Evolutionary conservation across 495 filamentous ascomycete species (phyloP).

Genomic region (Penicillium alfredii): DNA sequence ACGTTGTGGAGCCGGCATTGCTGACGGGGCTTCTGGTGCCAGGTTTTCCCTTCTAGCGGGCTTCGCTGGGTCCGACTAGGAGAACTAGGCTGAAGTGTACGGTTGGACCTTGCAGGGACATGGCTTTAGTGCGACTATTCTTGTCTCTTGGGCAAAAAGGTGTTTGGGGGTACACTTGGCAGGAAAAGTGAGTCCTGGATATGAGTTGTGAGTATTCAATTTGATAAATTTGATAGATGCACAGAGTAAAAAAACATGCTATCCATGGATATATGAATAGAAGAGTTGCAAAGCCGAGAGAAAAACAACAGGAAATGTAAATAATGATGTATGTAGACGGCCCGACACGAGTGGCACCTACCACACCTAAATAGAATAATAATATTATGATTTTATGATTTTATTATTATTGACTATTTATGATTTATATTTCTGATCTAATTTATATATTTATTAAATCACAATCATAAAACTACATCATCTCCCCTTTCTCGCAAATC

Average conservation of each 20-base stretch:
- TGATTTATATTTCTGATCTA: too few relatives aligned
- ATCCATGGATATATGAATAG: too few relatives aligned
- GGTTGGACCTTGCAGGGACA: conserved; percentile 12
- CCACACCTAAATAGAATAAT: conserved; percentile 33
- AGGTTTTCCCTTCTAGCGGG: conserved; percentile 29
- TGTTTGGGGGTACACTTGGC: too few relatives aligned
- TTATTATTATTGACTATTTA: too few relatives aligned
- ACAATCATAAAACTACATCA: too few relatives aligned
- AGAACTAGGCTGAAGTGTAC: too few relatives aligned
- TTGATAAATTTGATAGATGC: background rate
- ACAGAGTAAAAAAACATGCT: background rate
- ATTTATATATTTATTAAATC: too few relatives aligned
- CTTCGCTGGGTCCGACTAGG: conserved; percentile 25
- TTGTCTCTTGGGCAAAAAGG: too few relatives aligned
- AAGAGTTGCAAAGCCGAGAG: background rate
- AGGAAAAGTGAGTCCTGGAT: too few relatives aligned
- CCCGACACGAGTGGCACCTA: conserved; percentile 22
- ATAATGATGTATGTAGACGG: conserved; percentile 19
- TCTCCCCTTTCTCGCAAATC: background rate
- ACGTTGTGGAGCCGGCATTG: conserved; percentile 34
- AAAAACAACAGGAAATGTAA: conserved; percentile 5
- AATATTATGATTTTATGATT: too few relatives aligned
- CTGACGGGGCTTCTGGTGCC: conserved; percentile 36
- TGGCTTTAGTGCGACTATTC: conserved; percentile 4
- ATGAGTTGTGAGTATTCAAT: too few relatives aligned